Percentiles rank a stretch among this genome's conserved stretches.
Evolutionary conservation across 202 grass and related monocot species (phyloP).

Genomic region (Setaria viridis): DNA sequence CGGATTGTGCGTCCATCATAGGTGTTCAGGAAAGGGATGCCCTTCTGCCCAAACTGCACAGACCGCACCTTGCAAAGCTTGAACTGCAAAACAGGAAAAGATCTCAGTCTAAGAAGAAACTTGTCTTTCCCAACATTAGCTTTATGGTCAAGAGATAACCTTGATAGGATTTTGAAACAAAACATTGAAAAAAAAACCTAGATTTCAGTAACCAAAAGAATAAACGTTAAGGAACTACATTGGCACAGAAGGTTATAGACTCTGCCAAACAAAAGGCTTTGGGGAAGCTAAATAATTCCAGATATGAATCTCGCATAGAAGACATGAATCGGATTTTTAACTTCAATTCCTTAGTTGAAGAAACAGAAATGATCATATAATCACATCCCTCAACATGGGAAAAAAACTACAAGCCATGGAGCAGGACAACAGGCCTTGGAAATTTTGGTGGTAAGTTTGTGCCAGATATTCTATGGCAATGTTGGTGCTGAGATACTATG

Average conservation of each 20-base stretch:
- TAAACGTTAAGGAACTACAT: background rate
- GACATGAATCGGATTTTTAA: background rate
- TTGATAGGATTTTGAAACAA: too few relatives aligned
- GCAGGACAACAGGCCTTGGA: background rate
- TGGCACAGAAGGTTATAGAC: background rate
- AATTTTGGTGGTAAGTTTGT: background rate
- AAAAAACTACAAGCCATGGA: background rate
- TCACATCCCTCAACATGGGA: background rate
- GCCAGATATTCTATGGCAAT: background rate
- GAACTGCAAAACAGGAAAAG: background rate
- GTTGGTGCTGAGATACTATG: background rate
- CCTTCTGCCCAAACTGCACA: constrained; percentile 58
- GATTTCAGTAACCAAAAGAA: background rate
- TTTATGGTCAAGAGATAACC: background rate
- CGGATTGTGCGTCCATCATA: constrained; percentile 40
- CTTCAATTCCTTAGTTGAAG: background rate
- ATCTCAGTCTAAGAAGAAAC: background rate
- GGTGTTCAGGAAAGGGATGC: constrained; percentile 51
- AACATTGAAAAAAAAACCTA: background rate
- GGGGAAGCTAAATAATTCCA: background rate
- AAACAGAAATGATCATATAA: background rate
- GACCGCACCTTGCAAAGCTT: constrained; percentile 51
- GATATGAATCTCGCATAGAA: background rate
- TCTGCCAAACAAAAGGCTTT: background rate
- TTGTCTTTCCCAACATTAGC: background rate